Conservation (phyloP, 352 stramenopile genomes). For the Blastocystis sp. region DNA sequence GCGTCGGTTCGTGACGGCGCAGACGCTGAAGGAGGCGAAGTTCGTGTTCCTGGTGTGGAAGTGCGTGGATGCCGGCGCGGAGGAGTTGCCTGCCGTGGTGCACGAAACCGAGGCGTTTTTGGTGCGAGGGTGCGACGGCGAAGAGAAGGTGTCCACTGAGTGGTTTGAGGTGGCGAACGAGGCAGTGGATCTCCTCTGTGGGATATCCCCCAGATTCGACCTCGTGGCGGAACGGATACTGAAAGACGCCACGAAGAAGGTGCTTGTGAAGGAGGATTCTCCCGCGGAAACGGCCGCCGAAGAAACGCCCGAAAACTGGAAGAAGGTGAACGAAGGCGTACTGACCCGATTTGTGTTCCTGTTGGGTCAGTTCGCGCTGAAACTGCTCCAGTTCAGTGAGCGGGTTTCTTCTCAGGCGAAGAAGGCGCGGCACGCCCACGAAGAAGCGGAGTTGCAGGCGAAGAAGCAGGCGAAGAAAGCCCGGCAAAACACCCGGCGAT, state of each 20-base stretch:
- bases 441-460: constrained; percentile 72
- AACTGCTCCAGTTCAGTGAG: constrained; percentile 88
- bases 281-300: background rate
- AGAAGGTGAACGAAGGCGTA: constrained; percentile 66
- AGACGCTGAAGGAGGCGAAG: background rate
- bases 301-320: background rate
- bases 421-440: constrained; percentile 70
- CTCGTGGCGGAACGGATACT: constrained; percentile 15
- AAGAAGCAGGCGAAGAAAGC: constrained; percentile 1
- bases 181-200: constrained; percentile 36
- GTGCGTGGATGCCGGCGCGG: background rate
- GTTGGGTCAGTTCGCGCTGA: constrained; percentile 87
- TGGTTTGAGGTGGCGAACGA: constrained; percentile 49
- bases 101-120: background rate
- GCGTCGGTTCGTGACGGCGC: background rate
- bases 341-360: constrained; percentile 90
- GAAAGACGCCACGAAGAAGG: background rate
- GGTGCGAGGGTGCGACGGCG: background rate
- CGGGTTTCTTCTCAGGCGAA: constrained; percentile 81
- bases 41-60: constrained; percentile 43
- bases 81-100: background rate
- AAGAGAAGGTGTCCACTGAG: background rate
- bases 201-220: constrained; percentile 50
- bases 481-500: background rate
- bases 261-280: background rate